Percentiles rank a stretch among this genome's conserved stretches.
These are phyloP conservation scores for Microthlaspi erraticum DNA, from an alignment of 345 rosid genomes.

Conservation along the genomic window DNA sequence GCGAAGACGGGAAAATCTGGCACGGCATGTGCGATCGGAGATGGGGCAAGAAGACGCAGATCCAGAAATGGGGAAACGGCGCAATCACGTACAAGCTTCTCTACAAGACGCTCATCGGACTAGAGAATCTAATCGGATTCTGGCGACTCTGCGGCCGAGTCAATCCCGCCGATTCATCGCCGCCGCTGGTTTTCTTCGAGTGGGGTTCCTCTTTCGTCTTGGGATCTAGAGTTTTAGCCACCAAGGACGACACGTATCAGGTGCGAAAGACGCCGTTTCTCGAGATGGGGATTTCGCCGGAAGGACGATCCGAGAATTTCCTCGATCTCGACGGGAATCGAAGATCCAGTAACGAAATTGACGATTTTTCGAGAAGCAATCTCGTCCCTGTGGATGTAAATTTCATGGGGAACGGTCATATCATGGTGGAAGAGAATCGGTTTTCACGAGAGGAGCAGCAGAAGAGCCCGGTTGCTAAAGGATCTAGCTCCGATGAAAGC, in stretches of 20 bases:
- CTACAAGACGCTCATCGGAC: constrained; percentile 60
- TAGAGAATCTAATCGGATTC: constrained; percentile 83
- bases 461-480: constrained; percentile 41
- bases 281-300: constrained; percentile 57
- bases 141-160: constrained; percentile 86
- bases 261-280: constrained; percentile 71
- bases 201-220: constrained; percentile 79
- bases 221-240: constrained; percentile 66
- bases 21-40: constrained; percentile 68
- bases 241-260: constrained; percentile 49
- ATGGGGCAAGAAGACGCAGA: constrained; percentile 79
- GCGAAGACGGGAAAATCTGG: constrained; percentile 73
- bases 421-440: constrained; percentile 70
- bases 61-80: constrained; percentile 79
- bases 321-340: constrained; percentile 59
- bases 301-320: constrained; percentile 59
- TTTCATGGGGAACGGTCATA: constrained; percentile 69
- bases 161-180: constrained; percentile 45
- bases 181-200: constrained; percentile 74
- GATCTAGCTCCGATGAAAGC: constrained; percentile 57
- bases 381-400: constrained; percentile 68
- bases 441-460: constrained; percentile 19
- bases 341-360: constrained; percentile 19
- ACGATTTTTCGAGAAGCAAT: constrained; percentile 45
- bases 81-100: constrained; percentile 62